phyloP scores from a whole-genome alignment of 2,329 filamentous ascomycete genomes.

The Ophiocordyceps unilateralis region DNA sequence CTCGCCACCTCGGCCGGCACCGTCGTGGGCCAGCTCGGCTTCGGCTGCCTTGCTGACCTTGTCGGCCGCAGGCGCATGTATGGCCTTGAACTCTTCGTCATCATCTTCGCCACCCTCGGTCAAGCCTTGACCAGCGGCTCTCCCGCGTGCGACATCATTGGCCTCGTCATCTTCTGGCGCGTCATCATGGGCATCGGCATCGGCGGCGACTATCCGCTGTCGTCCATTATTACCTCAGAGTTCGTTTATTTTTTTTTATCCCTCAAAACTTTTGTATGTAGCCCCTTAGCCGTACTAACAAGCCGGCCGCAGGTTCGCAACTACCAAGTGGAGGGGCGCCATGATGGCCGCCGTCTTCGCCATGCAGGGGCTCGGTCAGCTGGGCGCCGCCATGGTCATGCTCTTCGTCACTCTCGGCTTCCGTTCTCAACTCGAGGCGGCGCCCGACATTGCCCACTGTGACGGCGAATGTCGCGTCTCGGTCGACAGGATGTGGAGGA shows the following conservation, averaged over 20 bases:
- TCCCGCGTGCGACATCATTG: constrained; percentile 42
- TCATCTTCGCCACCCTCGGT: constrained; percentile 61
- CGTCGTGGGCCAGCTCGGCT: constrained; percentile 65
- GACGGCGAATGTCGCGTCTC: constrained; percentile 16
- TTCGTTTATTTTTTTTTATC: constrained; percentile 16
- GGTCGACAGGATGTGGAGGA: constrained; percentile 79
- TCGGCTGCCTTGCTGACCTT: constrained; percentile 62
- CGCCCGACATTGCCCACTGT: constrained; percentile 37
- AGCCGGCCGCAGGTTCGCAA: constrained; percentile 35
- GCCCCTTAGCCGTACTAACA: neutral
- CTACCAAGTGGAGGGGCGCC: constrained; percentile 68
- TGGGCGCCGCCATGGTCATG: constrained; percentile 57
- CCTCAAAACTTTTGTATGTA: neutral
- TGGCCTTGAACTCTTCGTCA: constrained; percentile 62
- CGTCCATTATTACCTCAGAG: constrained; percentile 71
- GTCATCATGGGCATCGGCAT: constrained; percentile 44
- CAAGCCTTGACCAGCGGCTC: constrained; percentile 51
- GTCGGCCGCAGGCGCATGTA: constrained; percentile 59
- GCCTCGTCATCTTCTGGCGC: constrained; percentile 64
- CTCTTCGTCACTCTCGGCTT: constrained; percentile 59
- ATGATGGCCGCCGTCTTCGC: constrained; percentile 82
- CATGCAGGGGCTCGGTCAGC: constrained; percentile 74
- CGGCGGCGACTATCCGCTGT: constrained; percentile 55
- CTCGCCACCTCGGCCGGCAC: constrained; percentile 70
- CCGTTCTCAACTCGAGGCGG: constrained; percentile 40